phyloP scores from a whole-genome alignment of 805 yeast species.

The Saturnispora gosingensis region DNA sequence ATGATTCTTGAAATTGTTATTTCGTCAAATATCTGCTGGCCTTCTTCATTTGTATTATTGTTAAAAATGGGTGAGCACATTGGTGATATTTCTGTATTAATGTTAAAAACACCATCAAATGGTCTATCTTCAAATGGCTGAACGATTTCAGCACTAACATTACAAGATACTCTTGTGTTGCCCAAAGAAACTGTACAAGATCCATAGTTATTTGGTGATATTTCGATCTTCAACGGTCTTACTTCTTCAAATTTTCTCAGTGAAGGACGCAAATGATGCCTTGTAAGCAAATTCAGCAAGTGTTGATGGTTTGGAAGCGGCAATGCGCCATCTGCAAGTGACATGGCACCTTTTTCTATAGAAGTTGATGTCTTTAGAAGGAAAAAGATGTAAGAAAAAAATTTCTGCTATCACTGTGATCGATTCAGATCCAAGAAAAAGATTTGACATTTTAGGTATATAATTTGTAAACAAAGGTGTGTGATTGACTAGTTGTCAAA shows the following conservation, averaged over 20 bases:
- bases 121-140: slow-evolving; percentile 87
- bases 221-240: slow-evolving; percentile 26
- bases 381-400: background rate
- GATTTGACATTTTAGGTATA: too few relatives aligned
- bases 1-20: slow-evolving; percentile 70
- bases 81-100: slow-evolving; percentile 79
- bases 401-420: background rate
- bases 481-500: too few relatives aligned
- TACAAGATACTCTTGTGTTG: slow-evolving; percentile 57
- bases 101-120: slow-evolving; percentile 81
- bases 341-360: slow-evolving; percentile 2
- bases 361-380: background rate
- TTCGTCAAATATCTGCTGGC: slow-evolving; percentile 41
- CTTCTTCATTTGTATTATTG: background rate
- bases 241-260: slow-evolving; percentile 10
- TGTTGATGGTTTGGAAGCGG: slow-evolving; percentile 9
- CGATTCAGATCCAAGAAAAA: background rate
- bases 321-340: slow-evolving; percentile 8
- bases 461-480: too few relatives aligned
- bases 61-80: slow-evolving; percentile 76
- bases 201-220: slow-evolving; percentile 52
- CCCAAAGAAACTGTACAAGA: slow-evolving; percentile 75
- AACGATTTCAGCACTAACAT: slow-evolving; percentile 66
- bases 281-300: slow-evolving; percentile 3
- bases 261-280: slow-evolving; percentile 11